phyloP scores from a whole-genome alignment of 495 filamentous ascomycete genomes.

The Tetracladium setigerum region DNA sequence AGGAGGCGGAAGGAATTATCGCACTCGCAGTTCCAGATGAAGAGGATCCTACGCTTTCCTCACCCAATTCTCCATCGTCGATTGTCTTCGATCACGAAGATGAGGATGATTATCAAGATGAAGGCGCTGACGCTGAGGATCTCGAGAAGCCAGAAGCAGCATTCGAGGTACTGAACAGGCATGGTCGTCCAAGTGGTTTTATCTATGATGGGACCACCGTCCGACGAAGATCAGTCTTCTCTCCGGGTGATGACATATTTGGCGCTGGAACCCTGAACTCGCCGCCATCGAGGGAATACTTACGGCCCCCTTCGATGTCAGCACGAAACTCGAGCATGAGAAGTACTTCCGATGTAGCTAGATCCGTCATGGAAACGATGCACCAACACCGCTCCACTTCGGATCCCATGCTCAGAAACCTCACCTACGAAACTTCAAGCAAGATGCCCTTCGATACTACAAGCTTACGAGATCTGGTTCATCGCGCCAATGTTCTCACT shows the following conservation, averaged over 20 bases:
- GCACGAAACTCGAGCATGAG: slow-evolving; percentile 24
- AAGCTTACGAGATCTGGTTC: slow-evolving; percentile 78
- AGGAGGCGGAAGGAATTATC: slow-evolving; percentile 83
- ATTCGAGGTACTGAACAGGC: slow-evolving; percentile 27
- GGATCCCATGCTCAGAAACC: slow-evolving; percentile 35
- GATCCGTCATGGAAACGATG: slow-evolving; percentile 77
- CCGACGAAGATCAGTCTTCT: slow-evolving; percentile 47
- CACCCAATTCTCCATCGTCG: slow-evolving; percentile 20
- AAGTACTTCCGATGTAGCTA: slow-evolving; percentile 47
- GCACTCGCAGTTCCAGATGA: slow-evolving; percentile 79
- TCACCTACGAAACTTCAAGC: slow-evolving; percentile 44
- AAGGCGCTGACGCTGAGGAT: slow-evolving; percentile 55
- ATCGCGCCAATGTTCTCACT: slow-evolving; percentile 70
- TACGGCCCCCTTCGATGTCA: slow-evolving; percentile 10
- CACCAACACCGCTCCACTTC: slow-evolving; percentile 54
- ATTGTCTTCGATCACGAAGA: slow-evolving; percentile 15
- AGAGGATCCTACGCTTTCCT: slow-evolving; percentile 44
- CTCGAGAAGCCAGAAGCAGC: slow-evolving; percentile 30
- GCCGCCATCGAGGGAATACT: slow-evolving; percentile 22
- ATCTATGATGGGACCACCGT: slow-evolving; percentile 27
- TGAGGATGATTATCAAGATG: slow-evolving; percentile 25
- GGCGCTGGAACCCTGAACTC: slow-evolving; percentile 31
- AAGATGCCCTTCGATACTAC: slow-evolving; percentile 91
- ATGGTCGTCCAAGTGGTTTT: slow-evolving; percentile 31
- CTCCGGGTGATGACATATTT: slow-evolving; percentile 59